Base-by-base conservation (phyloP, 768 basidiomycete genomes). In the Thelephora aurantiotincta region DNA sequence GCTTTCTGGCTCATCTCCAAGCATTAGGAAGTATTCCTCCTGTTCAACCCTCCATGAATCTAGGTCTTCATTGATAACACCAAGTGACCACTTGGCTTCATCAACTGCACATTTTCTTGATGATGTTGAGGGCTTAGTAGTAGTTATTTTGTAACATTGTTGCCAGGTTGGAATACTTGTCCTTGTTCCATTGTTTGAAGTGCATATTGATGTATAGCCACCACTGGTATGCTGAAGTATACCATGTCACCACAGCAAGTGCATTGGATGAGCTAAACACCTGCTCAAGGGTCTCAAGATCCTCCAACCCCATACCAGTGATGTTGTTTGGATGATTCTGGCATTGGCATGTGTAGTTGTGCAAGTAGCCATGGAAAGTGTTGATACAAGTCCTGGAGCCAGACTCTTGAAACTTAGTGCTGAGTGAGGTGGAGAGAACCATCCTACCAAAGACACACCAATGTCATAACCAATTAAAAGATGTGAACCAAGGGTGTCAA, bases 131-230 rank as follows among this genome's bases (percentile, higher is more conserved):
- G 16, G 23, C 16, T 46, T 50, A 44, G n/a, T 41, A 16, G 18
- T 11, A 48, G 19, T 50, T 50, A 38, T 50, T 50, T 19, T 37
- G 20, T 5, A 50, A 23, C 16, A 50, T 45, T 6, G n/a, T 46
- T 35, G 16, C 33, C 19, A 30, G 11, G 2, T 2, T 44, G 3
- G 30, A 19, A 33, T 53, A 53, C 43, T 51, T 54, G 18, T 56
- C 56, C 23, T 56, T 51, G 47, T 58, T 56, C 53, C 56, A 57
- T 45, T 55, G 55, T 33, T 34, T 20, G 45, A 52, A 55, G 50
- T 48, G 45, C 7, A 53, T 33, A 44, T 55, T 44, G 16, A 58
- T 16, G 11, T 14, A 19, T 33, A 48, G 49, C 11, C 13, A 11
- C 18, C 48, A 48, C 34, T 57, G 56, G 37, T 33, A 57, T 2